These are phyloP conservation scores for Lactarius evosmus DNA, from an alignment of 768 basidiomycete species.

Conservation along the genomic window DNA sequence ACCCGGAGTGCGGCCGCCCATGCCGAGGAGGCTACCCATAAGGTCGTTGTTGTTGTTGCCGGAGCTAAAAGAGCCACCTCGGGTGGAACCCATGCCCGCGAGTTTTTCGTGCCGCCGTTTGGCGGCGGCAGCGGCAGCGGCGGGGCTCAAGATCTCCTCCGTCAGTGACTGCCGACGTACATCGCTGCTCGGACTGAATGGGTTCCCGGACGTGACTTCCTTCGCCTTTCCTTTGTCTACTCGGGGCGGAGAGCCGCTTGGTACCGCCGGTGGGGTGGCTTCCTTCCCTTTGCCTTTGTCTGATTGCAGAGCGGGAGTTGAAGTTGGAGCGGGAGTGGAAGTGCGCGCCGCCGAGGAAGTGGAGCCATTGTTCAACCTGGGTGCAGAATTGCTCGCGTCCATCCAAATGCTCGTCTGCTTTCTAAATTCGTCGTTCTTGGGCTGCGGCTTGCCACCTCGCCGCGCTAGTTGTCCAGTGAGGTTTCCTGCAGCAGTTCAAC, in stretches of 20 bases:
- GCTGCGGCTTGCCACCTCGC: background rate
- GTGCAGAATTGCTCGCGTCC: background rate
- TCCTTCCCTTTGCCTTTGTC: constrained; percentile 3
- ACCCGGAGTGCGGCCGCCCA: constrained; percentile 5
- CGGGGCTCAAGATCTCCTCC: constrained; percentile 18
- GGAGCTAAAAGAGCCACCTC: background rate
- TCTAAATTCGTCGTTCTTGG: background rate
- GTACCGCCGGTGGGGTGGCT: background rate
- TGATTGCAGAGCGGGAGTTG: background rate
- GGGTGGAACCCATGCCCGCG: background rate
- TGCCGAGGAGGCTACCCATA: background rate
- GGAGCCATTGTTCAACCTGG: background rate
- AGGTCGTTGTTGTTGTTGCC: constrained; percentile 3
- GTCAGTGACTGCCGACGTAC: background rate
- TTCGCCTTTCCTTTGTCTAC: constrained; percentile 11
- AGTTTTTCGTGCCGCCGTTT: constrained; percentile 7
- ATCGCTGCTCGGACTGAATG: background rate
- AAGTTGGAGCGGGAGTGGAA: background rate
- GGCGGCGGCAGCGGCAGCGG: background rate
- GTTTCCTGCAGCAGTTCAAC: background rate
- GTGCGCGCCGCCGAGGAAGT: background rate
- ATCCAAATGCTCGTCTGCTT: constrained; percentile 16
- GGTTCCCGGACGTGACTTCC: background rate
- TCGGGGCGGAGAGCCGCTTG: background rate
- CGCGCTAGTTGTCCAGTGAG: background rate